phyloP scores from a whole-genome alignment of 2,329 filamentous ascomycete species.

The Exophiala sp. region DNA sequence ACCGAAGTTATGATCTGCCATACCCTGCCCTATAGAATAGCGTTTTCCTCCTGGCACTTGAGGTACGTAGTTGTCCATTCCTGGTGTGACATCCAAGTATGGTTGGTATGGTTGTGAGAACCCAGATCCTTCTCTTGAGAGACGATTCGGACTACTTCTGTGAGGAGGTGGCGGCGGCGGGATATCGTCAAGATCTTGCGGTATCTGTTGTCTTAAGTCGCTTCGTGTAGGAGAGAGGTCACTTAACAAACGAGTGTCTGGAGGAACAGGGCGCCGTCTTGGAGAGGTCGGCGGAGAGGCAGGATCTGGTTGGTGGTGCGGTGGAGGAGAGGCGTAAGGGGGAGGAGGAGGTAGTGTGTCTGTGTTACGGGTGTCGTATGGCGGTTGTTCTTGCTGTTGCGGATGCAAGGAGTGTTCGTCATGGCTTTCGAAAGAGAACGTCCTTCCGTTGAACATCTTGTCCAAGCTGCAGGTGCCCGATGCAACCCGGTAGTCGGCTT shows the following conservation, averaged over 20 bases:
- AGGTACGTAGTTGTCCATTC: constrained; percentile 20
- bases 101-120: constrained; percentile 10
- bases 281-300: constrained; percentile 20
- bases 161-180: constrained; percentile 33
- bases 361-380: constrained; percentile 22
- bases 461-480: constrained; percentile 10
- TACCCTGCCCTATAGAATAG: constrained; percentile 9
- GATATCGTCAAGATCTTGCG: constrained; percentile 15
- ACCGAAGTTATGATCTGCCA: constrained; percentile 11
- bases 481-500: not conserved
- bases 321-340: constrained; percentile 22
- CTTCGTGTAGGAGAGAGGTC: constrained; percentile 16
- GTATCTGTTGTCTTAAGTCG: constrained; percentile 6
- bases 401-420: constrained; percentile 20
- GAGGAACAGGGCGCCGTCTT: constrained; percentile 12
- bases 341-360: constrained; percentile 29
- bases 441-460: constrained; percentile 21
- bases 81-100: constrained; percentile 13
- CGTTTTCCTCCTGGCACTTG: constrained; percentile 13
- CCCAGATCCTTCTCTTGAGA: constrained; percentile 23
- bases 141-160: constrained; percentile 30
- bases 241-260: constrained; percentile 17
- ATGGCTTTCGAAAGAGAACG: constrained; percentile 30
- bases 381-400: constrained; percentile 8
- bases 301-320: constrained; percentile 9